A percentile compares a stretch with the other conserved stretches of the same genome.
Conservation (phyloP, 2,329 filamentous ascomycete genomes). For the Trichophyton simii region DNA sequence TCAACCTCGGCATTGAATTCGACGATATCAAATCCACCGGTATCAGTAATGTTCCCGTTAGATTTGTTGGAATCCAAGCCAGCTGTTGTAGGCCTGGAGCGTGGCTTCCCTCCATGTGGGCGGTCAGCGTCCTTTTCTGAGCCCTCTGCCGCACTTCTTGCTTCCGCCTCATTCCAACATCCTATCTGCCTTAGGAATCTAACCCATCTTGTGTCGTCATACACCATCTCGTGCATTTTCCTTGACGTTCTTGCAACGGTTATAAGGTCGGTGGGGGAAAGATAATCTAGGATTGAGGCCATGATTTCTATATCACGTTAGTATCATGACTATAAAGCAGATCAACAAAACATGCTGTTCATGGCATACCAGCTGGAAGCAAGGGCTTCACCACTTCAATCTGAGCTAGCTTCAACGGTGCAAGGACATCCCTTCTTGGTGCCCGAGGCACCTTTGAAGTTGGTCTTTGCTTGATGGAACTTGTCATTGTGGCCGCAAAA, state of each 20-base stretch:
- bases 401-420: conserved; percentile 65
- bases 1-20: conserved; percentile 38
- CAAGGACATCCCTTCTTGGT: conserved; percentile 48
- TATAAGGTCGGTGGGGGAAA: conserved; percentile 73
- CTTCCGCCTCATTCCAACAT: conserved; percentile 83
- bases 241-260: conserved; percentile 72
- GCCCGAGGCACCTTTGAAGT: conserved; percentile 22
- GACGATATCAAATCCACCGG: conserved; percentile 72
- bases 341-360: background rate
- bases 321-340: background rate
- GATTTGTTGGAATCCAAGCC: background rate
- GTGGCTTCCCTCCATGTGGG: conserved; percentile 1
- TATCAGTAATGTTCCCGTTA: conserved; percentile 18
- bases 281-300: conserved; percentile 74
- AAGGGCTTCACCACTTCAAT: conserved; percentile 67
- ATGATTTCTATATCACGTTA: conserved; percentile 57
- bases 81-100: background rate
- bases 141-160: conserved; percentile 62
- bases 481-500: background rate
- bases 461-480: conserved; percentile 4
- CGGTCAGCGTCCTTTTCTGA: conserved; percentile 38
- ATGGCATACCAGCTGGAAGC: conserved; percentile 61
- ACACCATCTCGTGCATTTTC: conserved; percentile 93
- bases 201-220: conserved; percentile 94
- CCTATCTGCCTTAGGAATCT: conserved; percentile 73